A percentile compares a stretch with the other conserved stretches of the same genome.
Conservation (phyloP, 176 grass and related monocot species). For the Zoysia japonica region DNA sequence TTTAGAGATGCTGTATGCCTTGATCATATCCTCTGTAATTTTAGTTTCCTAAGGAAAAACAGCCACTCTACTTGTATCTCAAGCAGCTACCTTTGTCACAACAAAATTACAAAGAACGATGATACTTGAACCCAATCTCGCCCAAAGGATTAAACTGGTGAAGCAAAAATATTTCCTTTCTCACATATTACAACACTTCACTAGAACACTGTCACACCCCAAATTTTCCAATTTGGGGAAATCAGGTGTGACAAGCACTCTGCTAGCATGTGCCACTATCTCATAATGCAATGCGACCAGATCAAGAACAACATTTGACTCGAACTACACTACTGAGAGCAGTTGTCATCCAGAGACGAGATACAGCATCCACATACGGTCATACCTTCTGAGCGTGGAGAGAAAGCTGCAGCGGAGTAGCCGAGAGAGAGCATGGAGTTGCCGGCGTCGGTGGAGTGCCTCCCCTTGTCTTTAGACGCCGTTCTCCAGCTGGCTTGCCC, state of each 20-base stretch:
- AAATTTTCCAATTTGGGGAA: too few species aligned
- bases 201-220: too few species aligned
- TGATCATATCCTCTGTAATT: background rate
- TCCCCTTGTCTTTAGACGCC: slow-evolving; percentile 26
- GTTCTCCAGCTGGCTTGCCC: background rate
- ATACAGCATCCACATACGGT: background rate
- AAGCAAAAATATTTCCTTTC: background rate
- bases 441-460: background rate
- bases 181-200: background rate
- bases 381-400: slow-evolving; percentile 34
- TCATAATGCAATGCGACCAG: background rate
- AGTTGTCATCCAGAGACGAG: background rate
- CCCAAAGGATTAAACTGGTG: background rate
- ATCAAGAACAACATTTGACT: slow-evolving; percentile 8
- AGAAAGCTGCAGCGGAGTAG: slow-evolving; percentile 28
- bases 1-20: background rate
- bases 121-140: background rate
- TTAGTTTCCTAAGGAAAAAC: background rate
- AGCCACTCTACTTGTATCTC: background rate
- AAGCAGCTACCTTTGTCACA: background rate
- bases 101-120: background rate
- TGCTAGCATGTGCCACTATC: background rate
- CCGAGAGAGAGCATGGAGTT: slow-evolving; percentile 46
- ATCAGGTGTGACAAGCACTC: too few species aligned
- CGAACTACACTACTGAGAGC: background rate